Evolutionary conservation across 169 alveolate genomes (phyloP).

Genomic region (Toxoplasma gondii): DNA sequence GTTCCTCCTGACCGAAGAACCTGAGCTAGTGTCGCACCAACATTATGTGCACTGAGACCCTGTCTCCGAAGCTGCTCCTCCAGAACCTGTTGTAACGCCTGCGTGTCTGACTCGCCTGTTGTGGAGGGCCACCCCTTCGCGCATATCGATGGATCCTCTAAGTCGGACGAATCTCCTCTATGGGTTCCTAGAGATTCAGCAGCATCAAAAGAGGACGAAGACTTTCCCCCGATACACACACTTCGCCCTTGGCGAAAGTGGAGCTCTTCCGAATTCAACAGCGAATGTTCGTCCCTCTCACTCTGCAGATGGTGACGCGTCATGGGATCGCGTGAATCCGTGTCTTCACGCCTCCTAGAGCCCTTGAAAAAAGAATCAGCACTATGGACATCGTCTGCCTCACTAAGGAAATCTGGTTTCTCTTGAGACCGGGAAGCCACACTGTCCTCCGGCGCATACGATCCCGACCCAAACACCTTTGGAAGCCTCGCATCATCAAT

Average conservation of each 20-base stretch:
- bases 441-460: not conserved
- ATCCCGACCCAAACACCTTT: not conserved
- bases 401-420: not conserved
- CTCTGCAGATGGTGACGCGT: not conserved
- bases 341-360: not conserved
- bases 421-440: not conserved
- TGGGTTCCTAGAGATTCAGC: too few species aligned
- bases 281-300: not conserved
- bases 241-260: not conserved
- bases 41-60: not conserved
- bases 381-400: not conserved
- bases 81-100: not conserved
- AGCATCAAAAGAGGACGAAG: not conserved
- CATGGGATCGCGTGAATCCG: not conserved
- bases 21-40: not conserved
- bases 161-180: not conserved
- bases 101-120: not conserved
- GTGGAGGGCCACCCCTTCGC: not conserved
- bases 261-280: not conserved
- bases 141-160: not conserved
- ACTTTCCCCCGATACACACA: not conserved
- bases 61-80: conserved; percentile 15
- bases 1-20: not conserved
- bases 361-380: not conserved
- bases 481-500: not conserved